These are phyloP conservation scores for Babjeviella inositovora DNA, from an alignment of 805 yeast genomes.

Conservation along the genomic window DNA sequence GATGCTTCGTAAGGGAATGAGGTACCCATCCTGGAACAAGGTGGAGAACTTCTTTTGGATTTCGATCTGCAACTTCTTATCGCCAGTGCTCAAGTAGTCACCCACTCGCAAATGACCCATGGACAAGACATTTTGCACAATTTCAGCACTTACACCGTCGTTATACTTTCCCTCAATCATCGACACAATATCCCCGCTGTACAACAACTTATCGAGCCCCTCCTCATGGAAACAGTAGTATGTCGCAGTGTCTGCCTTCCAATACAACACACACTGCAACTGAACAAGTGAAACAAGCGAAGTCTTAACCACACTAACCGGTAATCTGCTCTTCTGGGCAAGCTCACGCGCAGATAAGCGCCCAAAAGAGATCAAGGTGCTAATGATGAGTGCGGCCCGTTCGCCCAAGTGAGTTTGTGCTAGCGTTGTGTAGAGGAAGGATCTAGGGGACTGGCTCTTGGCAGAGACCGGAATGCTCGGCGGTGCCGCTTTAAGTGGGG, in stretches of 20 bases:
- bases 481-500: no score
- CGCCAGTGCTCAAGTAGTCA: slow-evolving; percentile 22
- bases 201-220: slow-evolving; percentile 48
- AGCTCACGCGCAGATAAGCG: slow-evolving; percentile 44
- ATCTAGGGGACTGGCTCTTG: slow-evolving; percentile 43
- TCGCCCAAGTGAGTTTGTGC: slow-evolving; percentile 51
- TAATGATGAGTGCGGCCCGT: slow-evolving; percentile 47
- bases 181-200: slow-evolving; percentile 62
- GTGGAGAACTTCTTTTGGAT: slow-evolving; percentile 20
- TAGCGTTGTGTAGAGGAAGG: slow-evolving; percentile 38
- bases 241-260: slow-evolving; percentile 26
- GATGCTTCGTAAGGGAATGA: slow-evolving; percentile 36
- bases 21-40: slow-evolving; percentile 30
- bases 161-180: slow-evolving; percentile 25
- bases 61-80: slow-evolving; percentile 9
- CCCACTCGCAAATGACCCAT: slow-evolving; percentile 48
- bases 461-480: slow-evolving; percentile 14
- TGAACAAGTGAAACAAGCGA: slow-evolving; percentile 68
- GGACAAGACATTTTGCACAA: slow-evolving; percentile 54
- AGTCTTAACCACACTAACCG: slow-evolving; percentile 35
- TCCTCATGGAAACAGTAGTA: slow-evolving; percentile 46
- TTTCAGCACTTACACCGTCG: slow-evolving; percentile 30
- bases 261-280: slow-evolving; percentile 55
- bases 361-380: slow-evolving; percentile 51
- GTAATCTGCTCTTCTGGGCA: slow-evolving; percentile 24